phyloP scores from a whole-genome alignment of 1,139 yeast species.

The Hansenula sp. region DNA sequence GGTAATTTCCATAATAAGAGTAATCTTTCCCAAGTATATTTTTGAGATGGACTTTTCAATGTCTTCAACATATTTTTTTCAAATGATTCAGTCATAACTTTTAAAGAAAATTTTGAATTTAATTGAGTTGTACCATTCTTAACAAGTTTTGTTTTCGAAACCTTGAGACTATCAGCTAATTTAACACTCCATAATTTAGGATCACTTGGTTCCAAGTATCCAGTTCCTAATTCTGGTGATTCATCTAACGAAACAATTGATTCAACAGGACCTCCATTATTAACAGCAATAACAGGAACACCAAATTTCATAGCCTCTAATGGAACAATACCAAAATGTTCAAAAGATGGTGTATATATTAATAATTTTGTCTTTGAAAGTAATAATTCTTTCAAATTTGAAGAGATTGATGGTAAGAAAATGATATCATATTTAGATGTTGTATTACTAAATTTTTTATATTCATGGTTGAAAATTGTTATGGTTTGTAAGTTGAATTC shows the following conservation, averaged over 20 bases:
- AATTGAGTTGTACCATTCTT: conserved; percentile 51
- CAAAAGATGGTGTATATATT: conserved; percentile 84
- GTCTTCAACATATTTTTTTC: conserved; percentile 31
- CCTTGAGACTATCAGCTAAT: conserved; percentile 38
- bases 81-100: conserved; percentile 57
- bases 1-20: conserved; percentile 18
- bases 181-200: conserved; percentile 60
- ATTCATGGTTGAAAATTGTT: conserved; percentile 39
- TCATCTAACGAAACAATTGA: conserved; percentile 51
- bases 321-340: conserved; percentile 98
- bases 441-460: conserved; percentile 33
- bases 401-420: conserved; percentile 76
- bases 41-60: conserved; percentile 17
- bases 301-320: conserved; percentile 86
- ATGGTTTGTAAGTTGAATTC: conserved; percentile 39
- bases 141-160: conserved; percentile 35
- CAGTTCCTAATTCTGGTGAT: conserved; percentile 55
- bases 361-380: conserved; percentile 55
- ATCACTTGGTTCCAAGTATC: conserved; percentile 63
- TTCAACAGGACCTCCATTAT: conserved; percentile 92
- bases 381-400: conserved; percentile 60
- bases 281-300: conserved; percentile 80
- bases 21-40: conserved; percentile 20
- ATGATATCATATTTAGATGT: conserved; percentile 41
- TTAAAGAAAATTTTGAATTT: conserved; percentile 50